A percentile compares a stretch with the other conserved stretches of the same genome.
Evolutionary conservation across 2,329 filamentous ascomycete genomes (phyloP).

Genomic region (Anthostomella pinea): DNA sequence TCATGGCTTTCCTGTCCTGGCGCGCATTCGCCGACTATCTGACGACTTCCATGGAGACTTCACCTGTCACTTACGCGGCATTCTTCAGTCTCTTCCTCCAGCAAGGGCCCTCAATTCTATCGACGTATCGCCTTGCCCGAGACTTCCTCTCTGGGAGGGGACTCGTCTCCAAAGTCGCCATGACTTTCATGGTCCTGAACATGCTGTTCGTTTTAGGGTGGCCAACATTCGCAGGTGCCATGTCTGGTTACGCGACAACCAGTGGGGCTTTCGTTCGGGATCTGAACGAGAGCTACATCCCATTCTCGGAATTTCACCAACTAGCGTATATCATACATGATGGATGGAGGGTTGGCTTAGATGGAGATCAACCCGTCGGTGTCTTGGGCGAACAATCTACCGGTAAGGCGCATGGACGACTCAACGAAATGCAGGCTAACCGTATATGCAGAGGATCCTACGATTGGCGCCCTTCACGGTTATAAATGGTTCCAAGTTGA

Average conservation of each 20-base stretch:
- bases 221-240: constrained; percentile 28
- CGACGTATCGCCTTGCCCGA: constrained; percentile 14
- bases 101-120: constrained; percentile 16
- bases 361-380: constrained; percentile 11
- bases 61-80: constrained; percentile 26
- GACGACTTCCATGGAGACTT: constrained; percentile 22
- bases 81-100: constrained; percentile 26
- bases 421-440: background rate
- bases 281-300: constrained; percentile 13
- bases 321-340: constrained; percentile 25
- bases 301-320: constrained; percentile 11
- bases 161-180: constrained; percentile 20
- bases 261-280: constrained; percentile 21
- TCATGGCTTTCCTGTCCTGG: constrained; percentile 29
- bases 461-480: too few species aligned
- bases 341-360: constrained; percentile 18
- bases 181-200: constrained; percentile 22
- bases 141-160: constrained; percentile 17
- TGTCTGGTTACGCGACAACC: constrained; percentile 29
- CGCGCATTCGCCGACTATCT: constrained; percentile 25
- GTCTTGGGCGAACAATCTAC: too few species aligned
- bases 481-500: too few species aligned
- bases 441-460: too few species aligned
- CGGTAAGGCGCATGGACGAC: background rate
- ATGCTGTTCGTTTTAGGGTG: constrained; percentile 27